A percentile compares a stretch with the other conserved stretches of the same genome.
phyloP scores from a whole-genome alignment of 345 rosid species.

The Bretschneidera sinensis region DNA sequence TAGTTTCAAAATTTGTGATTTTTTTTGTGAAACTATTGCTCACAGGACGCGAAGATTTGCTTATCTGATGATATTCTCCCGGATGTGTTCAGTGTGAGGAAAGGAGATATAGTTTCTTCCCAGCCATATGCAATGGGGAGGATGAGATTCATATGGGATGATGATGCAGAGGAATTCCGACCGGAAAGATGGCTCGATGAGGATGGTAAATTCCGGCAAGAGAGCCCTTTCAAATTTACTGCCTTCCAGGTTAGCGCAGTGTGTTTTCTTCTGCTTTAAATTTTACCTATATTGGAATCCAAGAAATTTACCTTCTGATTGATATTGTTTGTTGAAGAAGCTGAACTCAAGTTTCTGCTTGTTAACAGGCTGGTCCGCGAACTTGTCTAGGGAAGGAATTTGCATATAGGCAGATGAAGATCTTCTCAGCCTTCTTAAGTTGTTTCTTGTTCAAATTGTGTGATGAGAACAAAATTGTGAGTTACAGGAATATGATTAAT shows the following conservation, averaged over 20 bases:
- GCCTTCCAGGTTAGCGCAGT: constrained; percentile 47
- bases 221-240: constrained; percentile 57
- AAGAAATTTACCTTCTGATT: too few species aligned
- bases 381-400: constrained; percentile 58
- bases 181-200: constrained; percentile 57
- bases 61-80: constrained; percentile 55
- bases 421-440: constrained; percentile 39
- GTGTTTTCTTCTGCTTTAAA: neutral
- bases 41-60: constrained; percentile 53
- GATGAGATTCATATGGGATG: constrained; percentile 59
- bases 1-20: neutral
- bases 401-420: constrained; percentile 60
- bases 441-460: constrained; percentile 41
- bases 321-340: neutral
- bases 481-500: constrained; percentile 54
- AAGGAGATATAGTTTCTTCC: constrained; percentile 48
- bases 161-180: constrained; percentile 40
- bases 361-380: constrained; percentile 57
- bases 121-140: constrained; percentile 66
- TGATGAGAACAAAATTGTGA: constrained; percentile 30
- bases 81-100: constrained; percentile 47
- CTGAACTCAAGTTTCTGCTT: constrained; percentile 8
- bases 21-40: neutral
- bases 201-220: constrained; percentile 35
- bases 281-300: neutral